Evolutionary conservation across 1,284 basidiomycete species (phyloP), one percentile per base, ranked within the genome.

Genomic region (Austroboletus novae-zelandiae): DNA sequence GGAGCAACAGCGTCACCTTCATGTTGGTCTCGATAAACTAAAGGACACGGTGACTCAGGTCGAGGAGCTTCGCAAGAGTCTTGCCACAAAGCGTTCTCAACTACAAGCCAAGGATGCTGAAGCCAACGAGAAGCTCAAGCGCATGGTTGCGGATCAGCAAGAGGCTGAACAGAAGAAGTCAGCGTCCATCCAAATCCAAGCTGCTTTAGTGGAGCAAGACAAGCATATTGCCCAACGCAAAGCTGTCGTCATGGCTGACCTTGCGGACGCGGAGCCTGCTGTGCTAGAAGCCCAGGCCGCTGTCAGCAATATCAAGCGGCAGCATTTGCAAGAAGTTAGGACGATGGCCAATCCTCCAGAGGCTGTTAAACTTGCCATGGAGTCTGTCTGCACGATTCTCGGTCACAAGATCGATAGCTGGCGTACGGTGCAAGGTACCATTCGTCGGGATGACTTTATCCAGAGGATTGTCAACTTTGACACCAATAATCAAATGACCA

Each of bases 301-400:
- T 27, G 97, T 99, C 61, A 92, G 90, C 62, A 98, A 91, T 70
- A 99, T 99, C 79, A 98, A 94, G 73, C 88, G 88, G 64, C 93
- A 96, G 68, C 96, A 99, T 61, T 75, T 99, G 44, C 92, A 96
- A 61, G 97, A 99, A 82, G 96, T 99, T 29, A 85, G 98, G 62
- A 86, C 94, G 11, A 98, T 99, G 95, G 92, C 94, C 41, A 99
- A 99, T 65, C 97, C 97, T 43, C 97, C 97, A 0, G 94, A 98
- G 65, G 90, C 93, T 9, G 96, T 99, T 66, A 99, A 99, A 71
- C 74, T 96, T 45, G 92, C 97, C 14, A 99, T 99, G 96, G 97
- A 99, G 67, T 98, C 94, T 1, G 96, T 98, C 32, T 99, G 97
- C 71, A 96, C 93, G 14, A 80, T 98, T 31, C 84, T 99, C n/a